Conservation (phyloP, 345 rosid genomes). For the Erysimum cheiranthoides region DNA sequence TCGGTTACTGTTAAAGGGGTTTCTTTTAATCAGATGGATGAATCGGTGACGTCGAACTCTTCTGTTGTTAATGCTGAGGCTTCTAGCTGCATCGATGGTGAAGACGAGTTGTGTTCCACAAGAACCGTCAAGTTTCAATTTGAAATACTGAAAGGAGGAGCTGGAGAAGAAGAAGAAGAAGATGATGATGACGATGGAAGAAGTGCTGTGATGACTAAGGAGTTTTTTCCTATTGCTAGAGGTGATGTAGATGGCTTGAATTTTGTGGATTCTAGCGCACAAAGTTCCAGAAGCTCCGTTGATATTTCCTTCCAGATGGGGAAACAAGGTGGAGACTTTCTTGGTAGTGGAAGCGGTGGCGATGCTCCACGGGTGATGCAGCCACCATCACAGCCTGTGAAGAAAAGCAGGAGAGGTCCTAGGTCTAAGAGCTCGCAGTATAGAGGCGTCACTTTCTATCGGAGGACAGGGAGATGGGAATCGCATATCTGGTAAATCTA, state of each 20-base stretch:
- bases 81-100: slow-evolving; percentile 57
- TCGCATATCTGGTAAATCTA: slow-evolving; percentile 83
- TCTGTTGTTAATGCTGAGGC: slow-evolving; percentile 79
- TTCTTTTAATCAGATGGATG: slow-evolving; percentile 57
- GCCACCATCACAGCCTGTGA: slow-evolving; percentile 60
- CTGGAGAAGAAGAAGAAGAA: slow-evolving; percentile 27
- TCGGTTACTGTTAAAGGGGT: slow-evolving; percentile 23
- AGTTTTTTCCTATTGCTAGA: slow-evolving; percentile 63
- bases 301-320: slow-evolving; percentile 55
- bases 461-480: slow-evolving; percentile 98
- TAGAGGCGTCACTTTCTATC: slow-evolving; percentile 91
- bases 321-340: slow-evolving; percentile 46
- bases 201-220: slow-evolving; percentile 58
- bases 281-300: slow-evolving; percentile 57
- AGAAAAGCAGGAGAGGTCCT: slow-evolving; percentile 96
- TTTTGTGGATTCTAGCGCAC: slow-evolving; percentile 43
- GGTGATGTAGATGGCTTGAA: slow-evolving; percentile 30
- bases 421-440: slow-evolving; percentile 97
- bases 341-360: slow-evolving; percentile 25
- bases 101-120: slow-evolving; percentile 68
- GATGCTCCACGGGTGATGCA: slow-evolving; percentile 44
- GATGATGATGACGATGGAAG: slow-evolving; percentile 34
- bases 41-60: slow-evolving; percentile 90
- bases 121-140: slow-evolving; percentile 66
- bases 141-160: slow-evolving; percentile 65